Percentiles rank a stretch among this genome's conserved stretches.
Conservation (phyloP, 768 basidiomycete genomes). For the Boletus rubropictus region DNA sequence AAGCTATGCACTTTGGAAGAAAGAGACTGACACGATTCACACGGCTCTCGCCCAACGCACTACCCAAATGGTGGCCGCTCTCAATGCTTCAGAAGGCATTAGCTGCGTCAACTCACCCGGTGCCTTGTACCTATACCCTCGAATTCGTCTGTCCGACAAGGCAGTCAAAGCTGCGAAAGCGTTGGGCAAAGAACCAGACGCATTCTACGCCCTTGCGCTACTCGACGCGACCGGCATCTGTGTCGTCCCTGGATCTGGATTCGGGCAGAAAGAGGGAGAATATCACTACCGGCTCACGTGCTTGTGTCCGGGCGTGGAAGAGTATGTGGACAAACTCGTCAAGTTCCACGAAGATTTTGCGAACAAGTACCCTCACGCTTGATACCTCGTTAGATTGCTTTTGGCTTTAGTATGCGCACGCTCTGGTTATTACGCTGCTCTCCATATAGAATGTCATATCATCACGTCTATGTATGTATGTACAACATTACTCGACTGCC, state of each 20-base stretch:
- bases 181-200: slow-evolving; percentile 78
- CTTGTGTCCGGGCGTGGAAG: slow-evolving; percentile 89
- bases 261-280: slow-evolving; percentile 88
- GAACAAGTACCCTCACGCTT: slow-evolving; percentile 36
- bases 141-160: slow-evolving; percentile 64
- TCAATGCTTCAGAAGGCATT: slow-evolving; percentile 81
- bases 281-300: slow-evolving; percentile 92
- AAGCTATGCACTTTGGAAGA: slow-evolving; percentile 73
- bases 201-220: slow-evolving; percentile 78
- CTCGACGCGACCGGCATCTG: slow-evolving; percentile 91
- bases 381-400: slow-evolving; percentile 3
- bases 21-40: slow-evolving; percentile 80
- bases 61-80: slow-evolving; percentile 64
- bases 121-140: slow-evolving; percentile 90
- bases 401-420: neutral
- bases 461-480: neutral
- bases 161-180: slow-evolving; percentile 69
- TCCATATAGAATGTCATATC: neutral
- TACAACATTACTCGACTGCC: neutral
- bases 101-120: slow-evolving; percentile 87
- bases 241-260: slow-evolving; percentile 89
- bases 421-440: neutral
- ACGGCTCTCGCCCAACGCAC: slow-evolving; percentile 67
- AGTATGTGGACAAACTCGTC: slow-evolving; percentile 83
- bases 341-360: slow-evolving; percentile 61